These are phyloP conservation scores for Talaromyces sp. DNA, from an alignment of 2,329 filamentous ascomycete species.

Conservation along the genomic window DNA sequence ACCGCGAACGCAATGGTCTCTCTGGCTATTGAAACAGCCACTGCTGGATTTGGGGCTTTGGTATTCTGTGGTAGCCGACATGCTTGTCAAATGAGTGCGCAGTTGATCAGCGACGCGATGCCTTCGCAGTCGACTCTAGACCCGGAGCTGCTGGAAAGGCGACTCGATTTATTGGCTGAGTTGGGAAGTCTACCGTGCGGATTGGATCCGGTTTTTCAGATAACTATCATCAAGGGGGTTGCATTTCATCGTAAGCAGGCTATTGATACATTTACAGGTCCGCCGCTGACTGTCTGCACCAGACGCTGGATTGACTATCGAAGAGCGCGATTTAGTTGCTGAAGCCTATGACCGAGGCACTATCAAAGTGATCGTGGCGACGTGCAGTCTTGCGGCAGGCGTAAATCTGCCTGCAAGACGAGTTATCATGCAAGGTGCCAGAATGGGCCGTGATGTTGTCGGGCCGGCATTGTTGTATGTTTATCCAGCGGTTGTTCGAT, in stretches of 20 bases:
- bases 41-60: slow-evolving; percentile 66
- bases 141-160: slow-evolving; percentile 51
- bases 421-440: slow-evolving; percentile 70
- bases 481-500: background rate
- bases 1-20: slow-evolving; percentile 68
- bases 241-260: slow-evolving; percentile 66
- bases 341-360: slow-evolving; percentile 66
- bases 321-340: slow-evolving; percentile 70
- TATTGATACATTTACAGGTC: background rate
- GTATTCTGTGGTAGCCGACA: slow-evolving; percentile 70
- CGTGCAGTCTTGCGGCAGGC: slow-evolving; percentile 77
- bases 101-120: slow-evolving; percentile 64
- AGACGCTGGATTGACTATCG: slow-evolving; percentile 59
- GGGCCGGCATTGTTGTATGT: slow-evolving; percentile 68
- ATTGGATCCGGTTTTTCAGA: slow-evolving; percentile 62
- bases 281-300: slow-evolving; percentile 20
- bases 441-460: slow-evolving; percentile 73
- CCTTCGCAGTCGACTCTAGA: slow-evolving; percentile 50
- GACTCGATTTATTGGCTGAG: slow-evolving; percentile 63
- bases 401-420: slow-evolving; percentile 70
- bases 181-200: slow-evolving; percentile 64
- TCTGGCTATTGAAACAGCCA: slow-evolving; percentile 65
- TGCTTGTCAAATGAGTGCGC: slow-evolving; percentile 65
- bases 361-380: slow-evolving; percentile 69
- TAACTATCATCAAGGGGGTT: slow-evolving; percentile 63